phyloP scores from a whole-genome alignment of 495 filamentous ascomycete species.

The Aspergillus biplanus region DNA sequence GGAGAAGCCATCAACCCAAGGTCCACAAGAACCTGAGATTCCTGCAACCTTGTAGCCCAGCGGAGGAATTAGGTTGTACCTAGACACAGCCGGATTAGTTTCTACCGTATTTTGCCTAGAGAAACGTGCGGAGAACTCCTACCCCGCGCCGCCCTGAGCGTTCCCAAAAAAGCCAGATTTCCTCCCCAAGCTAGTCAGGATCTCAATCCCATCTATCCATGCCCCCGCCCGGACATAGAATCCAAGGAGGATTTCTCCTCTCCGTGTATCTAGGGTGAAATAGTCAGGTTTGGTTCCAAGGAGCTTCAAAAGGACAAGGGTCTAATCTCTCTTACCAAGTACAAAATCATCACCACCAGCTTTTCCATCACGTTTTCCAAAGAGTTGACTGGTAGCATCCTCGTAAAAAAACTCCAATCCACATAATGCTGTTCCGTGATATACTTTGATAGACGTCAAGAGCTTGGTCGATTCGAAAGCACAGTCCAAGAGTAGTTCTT shows the following conservation, averaged over 20 bases:
- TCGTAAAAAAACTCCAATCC: constrained; percentile 94
- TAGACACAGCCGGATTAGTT: constrained; percentile 39
- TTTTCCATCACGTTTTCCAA: constrained; percentile 82
- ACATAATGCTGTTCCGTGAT: constrained; percentile 77
- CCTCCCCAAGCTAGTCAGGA: constrained; percentile 84
- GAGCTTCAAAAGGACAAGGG: constrained; percentile 4
- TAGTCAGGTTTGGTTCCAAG: neutral
- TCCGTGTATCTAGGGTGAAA: constrained; percentile 66
- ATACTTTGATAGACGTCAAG: constrained; percentile 73
- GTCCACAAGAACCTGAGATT: constrained; percentile 76
- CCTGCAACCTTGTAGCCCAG: constrained; percentile 88
- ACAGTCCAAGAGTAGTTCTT: constrained; percentile 76
- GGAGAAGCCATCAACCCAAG: constrained; percentile 88
- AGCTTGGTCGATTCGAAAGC: constrained; percentile 71
- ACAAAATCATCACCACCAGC: constrained; percentile 75
- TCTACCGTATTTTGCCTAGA: neutral
- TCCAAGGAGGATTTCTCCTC: constrained; percentile 84
- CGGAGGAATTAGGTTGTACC: constrained; percentile 87
- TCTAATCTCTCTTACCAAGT: constrained; percentile 60
- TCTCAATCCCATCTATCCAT: constrained; percentile 90
- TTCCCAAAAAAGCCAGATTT: constrained; percentile 88
- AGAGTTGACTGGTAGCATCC: constrained; percentile 82
- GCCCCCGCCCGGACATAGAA: constrained; percentile 81
- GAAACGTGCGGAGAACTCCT: constrained; percentile 37
- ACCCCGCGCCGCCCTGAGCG: constrained; percentile 79